A percentile compares a stretch with the other conserved stretches of the same genome.
Evolutionary conservation across 306 rosid genomes (phyloP).

Genomic region (Pueraria montana): DNA sequence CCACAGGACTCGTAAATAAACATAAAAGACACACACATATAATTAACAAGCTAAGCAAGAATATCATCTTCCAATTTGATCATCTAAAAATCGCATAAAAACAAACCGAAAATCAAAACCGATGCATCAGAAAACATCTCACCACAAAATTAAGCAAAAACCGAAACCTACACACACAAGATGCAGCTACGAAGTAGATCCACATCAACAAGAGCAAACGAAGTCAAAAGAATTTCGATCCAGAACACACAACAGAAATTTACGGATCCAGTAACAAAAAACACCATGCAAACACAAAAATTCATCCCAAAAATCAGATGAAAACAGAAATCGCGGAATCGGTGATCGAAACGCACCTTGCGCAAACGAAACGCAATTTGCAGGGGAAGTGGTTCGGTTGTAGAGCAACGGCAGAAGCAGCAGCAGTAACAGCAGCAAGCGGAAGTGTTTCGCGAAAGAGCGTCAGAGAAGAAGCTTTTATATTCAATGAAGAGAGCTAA

Average conservation of each 20-base stretch:
- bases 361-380: slow-evolving; percentile 13
- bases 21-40: background rate
- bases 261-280: slow-evolving; percentile 33
- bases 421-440: slow-evolving; percentile 15
- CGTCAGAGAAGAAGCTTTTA: slow-evolving; percentile 41
- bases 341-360: slow-evolving; percentile 47
- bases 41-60: background rate
- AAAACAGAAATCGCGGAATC: slow-evolving; percentile 14
- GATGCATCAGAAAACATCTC: slow-evolving; percentile 25
- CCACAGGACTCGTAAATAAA: background rate
- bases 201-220: slow-evolving; percentile 42
- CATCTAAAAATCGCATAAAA: slow-evolving; percentile 11
- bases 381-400: background rate
- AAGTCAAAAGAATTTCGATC: slow-evolving; percentile 41
- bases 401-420: slow-evolving; percentile 13
- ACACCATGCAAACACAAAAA: background rate
- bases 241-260: slow-evolving; percentile 11
- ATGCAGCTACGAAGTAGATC: slow-evolving; percentile 47
- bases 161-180: background rate
- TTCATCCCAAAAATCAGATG: background rate
- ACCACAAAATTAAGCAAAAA: slow-evolving; percentile 34
- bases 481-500: slow-evolving; percentile 46
- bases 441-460: slow-evolving; percentile 5
- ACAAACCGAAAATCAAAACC: background rate
- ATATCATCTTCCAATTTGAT: background rate